Base-by-base conservation (phyloP, 345 rosid genomes). In the Ricinus communis region DNA sequence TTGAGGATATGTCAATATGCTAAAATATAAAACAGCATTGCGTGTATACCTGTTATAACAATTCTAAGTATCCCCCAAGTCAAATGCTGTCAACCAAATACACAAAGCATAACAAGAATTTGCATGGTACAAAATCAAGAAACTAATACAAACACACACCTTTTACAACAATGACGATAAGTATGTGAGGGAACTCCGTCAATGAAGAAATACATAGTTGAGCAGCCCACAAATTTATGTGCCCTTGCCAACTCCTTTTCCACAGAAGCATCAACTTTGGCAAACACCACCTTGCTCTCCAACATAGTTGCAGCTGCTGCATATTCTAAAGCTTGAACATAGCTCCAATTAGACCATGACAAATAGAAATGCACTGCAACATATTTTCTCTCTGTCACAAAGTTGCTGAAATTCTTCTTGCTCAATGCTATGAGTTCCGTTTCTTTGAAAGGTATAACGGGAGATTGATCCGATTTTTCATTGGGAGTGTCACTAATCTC, bases 321-420 rank as follows among this genome's bases (percentile, higher is more conserved):
- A 55, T 12, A 50, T 2, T 57, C 52, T 21, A 15, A 50, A 50
- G 54, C 54, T 5, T 3, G 54, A 15, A 3, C 14, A 25, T 43
- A 12, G 9, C 58, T 70, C 47, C 66, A 31, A 49, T 27, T 47
- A 19, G 14, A 22, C 52, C 11, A 1, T 46, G 60, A 24, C 28
- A 27, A 13, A 36, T 47, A 41, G 40, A 63, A 33, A 1, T 65
- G 51, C 58, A 46, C 71, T 12, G 66, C 38, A 27, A 65, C 71
- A 57, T 15, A 61, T 31, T 13, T 46, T 27, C 65, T 65, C 12
- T 55, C 10, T 3, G 19, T 2, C 28, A 73, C 30, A 31, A 66
- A 66, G 28, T 66, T 1, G 16, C 21, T 66, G 43, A 66, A 66
- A 16, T 72, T 72, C 3, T 30, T 30, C 12, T 18, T 38, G 8